Evolutionary conservation across 1,139 yeast species (phyloP).

Genomic region (Debaryomyces sp.): DNA sequence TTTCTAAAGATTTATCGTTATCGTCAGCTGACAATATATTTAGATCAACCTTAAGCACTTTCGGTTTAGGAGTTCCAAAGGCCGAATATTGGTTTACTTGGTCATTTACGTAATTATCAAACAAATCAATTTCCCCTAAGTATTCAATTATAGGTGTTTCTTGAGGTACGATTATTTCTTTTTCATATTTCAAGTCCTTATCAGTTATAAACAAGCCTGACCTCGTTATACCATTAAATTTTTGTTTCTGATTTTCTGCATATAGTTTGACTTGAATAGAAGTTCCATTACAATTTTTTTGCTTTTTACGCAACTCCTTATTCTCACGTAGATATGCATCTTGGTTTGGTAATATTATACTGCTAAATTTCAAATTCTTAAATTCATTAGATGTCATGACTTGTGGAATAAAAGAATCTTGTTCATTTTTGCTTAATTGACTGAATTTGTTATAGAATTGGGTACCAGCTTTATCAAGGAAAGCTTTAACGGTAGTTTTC

Average conservation of each 20-base stretch:
- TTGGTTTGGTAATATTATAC: slow-evolving; percentile 36
- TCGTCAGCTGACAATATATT: slow-evolving; percentile 21
- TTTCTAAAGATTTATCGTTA: slow-evolving; percentile 32
- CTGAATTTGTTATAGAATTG: slow-evolving; percentile 18
- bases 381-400: slow-evolving; percentile 31
- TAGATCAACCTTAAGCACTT: slow-evolving; percentile 56
- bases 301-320: slow-evolving; percentile 23
- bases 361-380: slow-evolving; percentile 33
- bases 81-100: slow-evolving; percentile 73
- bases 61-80: slow-evolving; percentile 87
- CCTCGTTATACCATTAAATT: slow-evolving; percentile 73
- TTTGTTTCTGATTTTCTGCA: slow-evolving; percentile 58
- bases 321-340: slow-evolving; percentile 31
- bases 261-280: slow-evolving; percentile 46
- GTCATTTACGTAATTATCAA: slow-evolving; percentile 62
- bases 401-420: slow-evolving; percentile 19
- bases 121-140: slow-evolving; percentile 72
- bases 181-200: slow-evolving; percentile 19
- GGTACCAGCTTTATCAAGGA: slow-evolving; percentile 26
- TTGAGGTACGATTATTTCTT: slow-evolving; percentile 37
- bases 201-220: slow-evolving; percentile 61
- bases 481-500: slow-evolving; percentile 35
- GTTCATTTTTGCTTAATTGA: slow-evolving; percentile 16
- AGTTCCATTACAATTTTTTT: slow-evolving; percentile 27
- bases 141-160: slow-evolving; percentile 64